Evolutionary conservation across 495 filamentous ascomycete genomes (phyloP), one percentile per base, ranked within the genome.

Genomic region (Massariosphaeria phaeospora): DNA sequence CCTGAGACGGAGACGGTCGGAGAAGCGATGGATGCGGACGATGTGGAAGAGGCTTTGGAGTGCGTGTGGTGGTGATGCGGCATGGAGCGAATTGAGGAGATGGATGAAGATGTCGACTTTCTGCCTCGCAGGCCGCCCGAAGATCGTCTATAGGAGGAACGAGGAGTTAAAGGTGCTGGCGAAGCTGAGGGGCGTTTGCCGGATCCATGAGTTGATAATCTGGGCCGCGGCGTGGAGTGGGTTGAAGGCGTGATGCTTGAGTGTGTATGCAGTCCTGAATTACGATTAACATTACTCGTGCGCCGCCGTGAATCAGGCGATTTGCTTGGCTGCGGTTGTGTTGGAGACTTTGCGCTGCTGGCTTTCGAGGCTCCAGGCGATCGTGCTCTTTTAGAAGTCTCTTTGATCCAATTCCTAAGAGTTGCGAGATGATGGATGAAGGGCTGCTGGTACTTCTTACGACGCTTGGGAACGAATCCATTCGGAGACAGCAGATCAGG

Each of bases 61-160:
- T 95, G 93, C 23, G 84, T 81, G 65, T 95, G 90, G 68, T 94
- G 89, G 63, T 95, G 90, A 23, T 71, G 66, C 49, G 70, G 72
- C 62, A 97, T 88, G 38, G 86, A 93, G 38, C 91, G 84, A 55
- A 97, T 84, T 0, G 89, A 95, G 13, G 89, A 95, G 18, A 98
- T 82, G 9, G 93, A 97, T 2, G 90, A 96, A 4, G 91, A 96
- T 2, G 93, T 97, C 2, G 91, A 96, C 68, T 96, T 97, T 53
- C 93, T 81, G 26, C 93, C 94, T 34, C 91, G 82, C 17, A 97
- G 77, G 35, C 86, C 88, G 20, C 79, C 80, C 7, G 83, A 83
- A 36, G 79, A 75, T 20, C 86, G 86, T 26, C 91, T 80, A 59
- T 91, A 85, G 2, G 87, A 90, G 20, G 86, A 85, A 30, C 88